Percentiles rank a stretch among this genome's conserved stretches.
These are phyloP conservation scores for Globisporangium abappressorium DNA, from an alignment of 352 stramenopile genomes.

Conservation along the genomic window DNA sequence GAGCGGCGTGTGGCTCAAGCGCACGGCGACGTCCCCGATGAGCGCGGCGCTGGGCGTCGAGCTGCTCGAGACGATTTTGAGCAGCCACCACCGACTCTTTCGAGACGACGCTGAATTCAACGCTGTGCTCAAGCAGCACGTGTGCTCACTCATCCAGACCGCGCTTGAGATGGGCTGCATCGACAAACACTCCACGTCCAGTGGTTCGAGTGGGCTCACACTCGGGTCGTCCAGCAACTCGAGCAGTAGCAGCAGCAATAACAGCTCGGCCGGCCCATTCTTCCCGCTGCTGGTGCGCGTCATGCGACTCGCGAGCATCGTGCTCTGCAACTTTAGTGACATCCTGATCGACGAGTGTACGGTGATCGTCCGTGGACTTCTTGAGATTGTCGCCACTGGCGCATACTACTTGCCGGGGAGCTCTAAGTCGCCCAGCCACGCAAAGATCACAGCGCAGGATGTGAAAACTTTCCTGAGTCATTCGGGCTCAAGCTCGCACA, in stretches of 20 bases:
- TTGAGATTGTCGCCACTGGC: conserved; percentile 81
- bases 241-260: conserved; percentile 36
- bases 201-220: conserved; percentile 30
- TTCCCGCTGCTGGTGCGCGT: conserved; percentile 82
- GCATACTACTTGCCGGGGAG: conserved; percentile 53
- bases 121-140: conserved; percentile 78
- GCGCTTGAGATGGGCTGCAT: conserved; percentile 69
- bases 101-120: conserved; percentile 72
- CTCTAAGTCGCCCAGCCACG: conserved; percentile 48
- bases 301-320: conserved; percentile 74
- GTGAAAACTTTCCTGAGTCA: conserved; percentile 67
- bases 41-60: conserved; percentile 74
- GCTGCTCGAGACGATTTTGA: conserved; percentile 73
- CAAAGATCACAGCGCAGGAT: conserved; percentile 54
- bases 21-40: conserved; percentile 70
- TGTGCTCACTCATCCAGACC: conserved; percentile 65
- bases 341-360: conserved; percentile 59
- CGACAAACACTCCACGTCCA: conserved; percentile 34
- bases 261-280: conserved; percentile 31
- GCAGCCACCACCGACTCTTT: conserved; percentile 60
- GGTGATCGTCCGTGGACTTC: conserved; percentile 53
- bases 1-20: conserved; percentile 83
- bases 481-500: conserved; percentile 26
- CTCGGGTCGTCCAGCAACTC: conserved; percentile 26
- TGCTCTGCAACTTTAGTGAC: conserved; percentile 78